These are phyloP conservation scores for Linum lewisii DNA, from an alignment of 345 rosid genomes.

Conservation along the genomic window DNA sequence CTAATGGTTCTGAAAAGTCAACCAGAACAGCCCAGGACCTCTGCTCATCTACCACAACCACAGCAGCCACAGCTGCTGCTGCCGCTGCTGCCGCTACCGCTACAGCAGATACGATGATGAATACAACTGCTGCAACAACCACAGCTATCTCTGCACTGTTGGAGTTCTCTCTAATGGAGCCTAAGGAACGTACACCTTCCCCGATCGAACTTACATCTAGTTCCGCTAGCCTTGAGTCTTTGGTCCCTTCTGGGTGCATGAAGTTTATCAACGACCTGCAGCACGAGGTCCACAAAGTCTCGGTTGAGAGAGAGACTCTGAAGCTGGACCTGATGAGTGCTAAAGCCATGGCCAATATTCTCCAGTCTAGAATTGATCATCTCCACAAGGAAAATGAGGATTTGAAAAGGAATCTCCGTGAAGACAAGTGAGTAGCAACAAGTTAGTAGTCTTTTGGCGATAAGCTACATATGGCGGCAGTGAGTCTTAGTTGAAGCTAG, in stretches of 20 bases:
- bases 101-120: slow-evolving; percentile 16
- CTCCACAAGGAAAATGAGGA: slow-evolving; percentile 66
- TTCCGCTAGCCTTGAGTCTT: slow-evolving; percentile 24
- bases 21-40: slow-evolving; percentile 49
- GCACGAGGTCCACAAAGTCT: slow-evolving; percentile 53
- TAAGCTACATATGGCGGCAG: too few relatives aligned
- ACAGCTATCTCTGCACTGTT: slow-evolving; percentile 66
- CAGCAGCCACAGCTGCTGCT: too few relatives aligned
- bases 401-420: slow-evolving; percentile 27
- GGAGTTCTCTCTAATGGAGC: slow-evolving; percentile 70
- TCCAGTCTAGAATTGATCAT: slow-evolving; percentile 50
- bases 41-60: slow-evolving; percentile 58
- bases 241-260: slow-evolving; percentile 39
- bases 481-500: too few relatives aligned
- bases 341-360: slow-evolving; percentile 68
- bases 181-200: slow-evolving; percentile 28
- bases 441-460: neutral
- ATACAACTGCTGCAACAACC: slow-evolving; percentile 41
- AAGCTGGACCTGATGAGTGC: slow-evolving; percentile 79
- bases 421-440: neutral
- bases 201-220: slow-evolving; percentile 9
- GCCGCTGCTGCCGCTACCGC: slow-evolving; percentile 37
- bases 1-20: slow-evolving; percentile 46
- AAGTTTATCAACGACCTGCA: slow-evolving; percentile 44
- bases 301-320: slow-evolving; percentile 61